Percentiles rank a stretch among this genome's conserved stretches.
Conservation (phyloP, 768 basidiomycete species). For the Lentinula detonsa region DNA sequence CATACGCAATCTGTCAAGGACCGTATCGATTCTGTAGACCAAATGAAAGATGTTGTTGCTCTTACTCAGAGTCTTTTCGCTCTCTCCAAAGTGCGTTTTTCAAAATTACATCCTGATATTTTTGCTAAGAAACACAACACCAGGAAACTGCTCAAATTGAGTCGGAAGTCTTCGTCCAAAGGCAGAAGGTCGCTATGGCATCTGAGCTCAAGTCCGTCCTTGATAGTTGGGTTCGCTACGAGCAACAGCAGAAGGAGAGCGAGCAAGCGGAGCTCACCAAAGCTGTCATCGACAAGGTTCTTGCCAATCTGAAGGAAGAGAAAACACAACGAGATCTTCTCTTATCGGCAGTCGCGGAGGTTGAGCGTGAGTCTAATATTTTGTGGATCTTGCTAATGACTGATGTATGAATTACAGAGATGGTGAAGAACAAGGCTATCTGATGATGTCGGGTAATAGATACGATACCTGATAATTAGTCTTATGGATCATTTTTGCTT, state of each 20-base stretch:
- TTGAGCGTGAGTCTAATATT: slow-evolving; percentile 73
- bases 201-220: slow-evolving; percentile 90
- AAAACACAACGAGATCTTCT: slow-evolving; percentile 87
- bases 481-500: background rate
- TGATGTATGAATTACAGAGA: slow-evolving; percentile 39
- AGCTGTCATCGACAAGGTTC: slow-evolving; percentile 83
- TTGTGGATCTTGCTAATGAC: background rate
- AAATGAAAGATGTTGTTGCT: slow-evolving; percentile 94
- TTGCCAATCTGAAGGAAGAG: slow-evolving; percentile 77
- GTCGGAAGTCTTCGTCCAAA: slow-evolving; percentile 81
- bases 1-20: slow-evolving; percentile 93
- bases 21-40: slow-evolving; percentile 84
- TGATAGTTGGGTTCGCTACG: slow-evolving; percentile 97
- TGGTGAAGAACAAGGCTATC: slow-evolving; percentile 91
- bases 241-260: slow-evolving; percentile 94
- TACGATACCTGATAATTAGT: background rate
- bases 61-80: slow-evolving; percentile 88
- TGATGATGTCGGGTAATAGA: slow-evolving; percentile 26
- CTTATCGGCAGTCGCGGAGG: slow-evolving; percentile 70
- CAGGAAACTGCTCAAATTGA: slow-evolving; percentile 93
- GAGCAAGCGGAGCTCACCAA: slow-evolving; percentile 92
- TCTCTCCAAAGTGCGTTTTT: slow-evolving; percentile 72
- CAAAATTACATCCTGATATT: background rate
- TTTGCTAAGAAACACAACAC: background rate
- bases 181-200: slow-evolving; percentile 83